Percentiles rank a stretch among this genome's conserved stretches.
Conservation (phyloP, 2,329 filamentous ascomycete genomes). For the Neonectria coccinea region DNA sequence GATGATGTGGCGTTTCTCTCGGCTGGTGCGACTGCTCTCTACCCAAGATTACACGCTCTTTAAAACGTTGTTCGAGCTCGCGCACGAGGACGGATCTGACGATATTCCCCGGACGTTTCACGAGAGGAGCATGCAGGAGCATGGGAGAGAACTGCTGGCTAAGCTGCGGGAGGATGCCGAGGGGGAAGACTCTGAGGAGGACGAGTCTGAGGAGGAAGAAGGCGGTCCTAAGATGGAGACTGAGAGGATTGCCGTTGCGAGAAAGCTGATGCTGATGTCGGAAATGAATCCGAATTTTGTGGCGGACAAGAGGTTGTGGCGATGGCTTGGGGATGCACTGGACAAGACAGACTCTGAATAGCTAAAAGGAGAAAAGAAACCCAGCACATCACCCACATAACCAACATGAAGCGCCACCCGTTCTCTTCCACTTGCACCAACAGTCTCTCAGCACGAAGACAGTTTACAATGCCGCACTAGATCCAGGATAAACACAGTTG, state of each 20-base stretch:
- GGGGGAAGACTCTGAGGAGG: conserved; percentile 7
- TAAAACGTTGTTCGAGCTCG: conserved; percentile 32
- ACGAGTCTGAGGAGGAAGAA: background rate
- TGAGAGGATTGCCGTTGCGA: conserved; percentile 14
- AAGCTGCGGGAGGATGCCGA: conserved; percentile 30
- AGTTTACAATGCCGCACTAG: too few relatives aligned
- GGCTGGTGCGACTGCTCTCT: conserved; percentile 35
- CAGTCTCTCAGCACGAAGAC: too few relatives aligned
- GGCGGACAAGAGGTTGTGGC: conserved; percentile 12
- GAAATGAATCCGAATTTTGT: conserved; percentile 18
- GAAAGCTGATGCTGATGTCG: conserved; percentile 19
- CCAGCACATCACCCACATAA: too few relatives aligned
- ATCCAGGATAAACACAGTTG: too few relatives aligned
- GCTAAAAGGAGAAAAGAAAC: too few relatives aligned
- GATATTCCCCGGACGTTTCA: conserved; percentile 29
- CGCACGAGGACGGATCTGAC: conserved; percentile 13
- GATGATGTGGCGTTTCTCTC: conserved; percentile 37
- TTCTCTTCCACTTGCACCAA: too few relatives aligned
- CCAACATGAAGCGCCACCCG: too few relatives aligned
- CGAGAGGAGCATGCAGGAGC: conserved; percentile 15
- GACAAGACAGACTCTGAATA: too few relatives aligned
- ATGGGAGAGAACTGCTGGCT: conserved; percentile 26
- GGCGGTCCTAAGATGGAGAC: background rate
- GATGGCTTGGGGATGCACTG: conserved; percentile 12
- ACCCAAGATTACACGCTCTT: conserved; percentile 36